Evolutionary conservation across 2,329 filamentous ascomycete genomes (phyloP).

Genomic region (Microcera coccophila): DNA sequence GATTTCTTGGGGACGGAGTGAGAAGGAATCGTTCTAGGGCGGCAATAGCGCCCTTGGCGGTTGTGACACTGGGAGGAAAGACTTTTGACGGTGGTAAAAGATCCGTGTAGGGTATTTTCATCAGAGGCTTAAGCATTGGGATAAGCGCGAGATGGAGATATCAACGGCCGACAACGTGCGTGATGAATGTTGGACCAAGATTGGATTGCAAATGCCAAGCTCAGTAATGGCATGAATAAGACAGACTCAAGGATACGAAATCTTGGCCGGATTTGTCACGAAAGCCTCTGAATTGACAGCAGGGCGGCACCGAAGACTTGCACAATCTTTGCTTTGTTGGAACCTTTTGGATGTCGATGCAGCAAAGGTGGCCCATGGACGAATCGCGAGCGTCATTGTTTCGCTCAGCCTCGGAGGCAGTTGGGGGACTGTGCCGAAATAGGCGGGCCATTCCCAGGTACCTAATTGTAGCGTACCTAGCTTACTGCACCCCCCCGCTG

Average conservation of each 20-base stretch:
- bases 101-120: conserved; percentile 88
- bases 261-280: not conserved
- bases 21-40: conserved; percentile 75
- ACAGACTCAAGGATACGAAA: not conserved
- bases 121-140: conserved; percentile 64
- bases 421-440: too few relatives aligned
- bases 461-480: too few relatives aligned
- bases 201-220: not conserved
- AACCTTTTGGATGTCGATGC: not conserved
- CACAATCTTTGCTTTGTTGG: not conserved
- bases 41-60: conserved; percentile 67
- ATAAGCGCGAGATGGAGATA: not conserved
- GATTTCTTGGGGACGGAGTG: conserved; percentile 49
- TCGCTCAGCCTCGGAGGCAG: not conserved
- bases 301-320: not conserved
- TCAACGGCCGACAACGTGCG: not conserved
- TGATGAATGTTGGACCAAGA: not conserved
- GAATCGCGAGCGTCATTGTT: not conserved
- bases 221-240: not conserved
- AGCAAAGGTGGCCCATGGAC: not conserved
- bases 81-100: conserved; percentile 72
- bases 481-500: too few relatives aligned
- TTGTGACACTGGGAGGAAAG: conserved; percentile 67
- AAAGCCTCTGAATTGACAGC: not conserved
- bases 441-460: too few relatives aligned